phyloP scores from a whole-genome alignment of 106 monocot genomes.

The Alisma plantagoaquatica region DNA sequence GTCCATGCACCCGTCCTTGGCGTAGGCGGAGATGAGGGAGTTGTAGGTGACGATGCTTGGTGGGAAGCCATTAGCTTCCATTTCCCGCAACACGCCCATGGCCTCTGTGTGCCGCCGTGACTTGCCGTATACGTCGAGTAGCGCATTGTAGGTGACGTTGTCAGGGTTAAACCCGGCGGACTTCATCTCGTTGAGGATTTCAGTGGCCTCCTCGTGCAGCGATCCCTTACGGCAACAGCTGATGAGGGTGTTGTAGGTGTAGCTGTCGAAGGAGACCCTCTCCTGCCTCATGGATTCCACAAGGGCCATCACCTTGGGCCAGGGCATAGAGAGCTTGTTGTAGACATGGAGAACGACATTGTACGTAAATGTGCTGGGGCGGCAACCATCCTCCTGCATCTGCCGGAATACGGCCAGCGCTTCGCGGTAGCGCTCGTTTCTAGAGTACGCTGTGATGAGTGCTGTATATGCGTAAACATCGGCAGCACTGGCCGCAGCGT shows the following conservation, averaged over 20 bases:
- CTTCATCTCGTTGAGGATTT: slow-evolving; percentile 78
- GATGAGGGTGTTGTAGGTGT: slow-evolving; percentile 93
- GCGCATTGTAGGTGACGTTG: slow-evolving; percentile 80
- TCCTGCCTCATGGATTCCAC: slow-evolving; percentile 60
- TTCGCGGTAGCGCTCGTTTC: slow-evolving; percentile 39
- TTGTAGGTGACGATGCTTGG: slow-evolving; percentile 79
- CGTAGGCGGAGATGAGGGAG: slow-evolving; percentile 73
- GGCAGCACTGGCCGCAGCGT: slow-evolving; percentile 6
- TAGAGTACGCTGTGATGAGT: slow-evolving; percentile 54
- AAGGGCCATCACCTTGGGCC: slow-evolving; percentile 46
- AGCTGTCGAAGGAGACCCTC: slow-evolving; percentile 56
- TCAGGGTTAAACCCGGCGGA: slow-evolving; percentile 53
- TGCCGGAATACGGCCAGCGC: slow-evolving; percentile 46
- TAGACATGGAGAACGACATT: slow-evolving; percentile 77
- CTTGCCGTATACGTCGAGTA: slow-evolving; percentile 92
- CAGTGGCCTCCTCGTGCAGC: slow-evolving; percentile 51
- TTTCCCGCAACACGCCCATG: slow-evolving; percentile 43
- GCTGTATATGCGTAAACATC: slow-evolving; percentile 81
- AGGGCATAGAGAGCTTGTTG: slow-evolving; percentile 62
- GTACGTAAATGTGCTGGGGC: slow-evolving; percentile 76
- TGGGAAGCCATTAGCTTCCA: slow-evolving; percentile 52
- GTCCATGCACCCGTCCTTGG: slow-evolving; percentile 76
- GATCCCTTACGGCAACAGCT: slow-evolving; percentile 71
- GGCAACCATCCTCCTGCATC: slow-evolving; percentile 48
- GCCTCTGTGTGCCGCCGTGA: slow-evolving; percentile 69